A percentile compares a stretch with the other conserved stretches of the same genome.
Evolutionary conservation across 2,329 filamentous ascomycete species (phyloP).

Genomic region (Cladophialophora psammophila): DNA sequence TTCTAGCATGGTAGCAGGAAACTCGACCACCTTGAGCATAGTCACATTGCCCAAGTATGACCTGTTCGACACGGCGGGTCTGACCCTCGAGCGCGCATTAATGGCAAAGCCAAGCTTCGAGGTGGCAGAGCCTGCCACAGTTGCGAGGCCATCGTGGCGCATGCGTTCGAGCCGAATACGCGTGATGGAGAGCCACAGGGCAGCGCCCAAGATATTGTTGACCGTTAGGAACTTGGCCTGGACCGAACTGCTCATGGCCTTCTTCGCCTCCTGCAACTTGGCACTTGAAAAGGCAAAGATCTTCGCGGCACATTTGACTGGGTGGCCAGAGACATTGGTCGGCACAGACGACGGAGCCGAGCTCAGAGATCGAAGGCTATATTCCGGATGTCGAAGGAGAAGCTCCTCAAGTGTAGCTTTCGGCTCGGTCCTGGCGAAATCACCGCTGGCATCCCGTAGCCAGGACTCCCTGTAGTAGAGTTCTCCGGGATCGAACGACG

Average conservation of each 20-base stretch:
- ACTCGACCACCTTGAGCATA: slow-evolving; percentile 23
- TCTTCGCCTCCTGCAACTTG: slow-evolving; percentile 20
- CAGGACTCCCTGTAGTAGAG: slow-evolving; percentile 11
- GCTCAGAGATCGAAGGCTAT: slow-evolving; percentile 16
- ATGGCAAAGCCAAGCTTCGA: slow-evolving; percentile 25
- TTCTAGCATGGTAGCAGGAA: slow-evolving; percentile 16
- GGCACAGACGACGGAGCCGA: slow-evolving; percentile 13
- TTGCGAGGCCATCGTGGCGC: slow-evolving; percentile 13
- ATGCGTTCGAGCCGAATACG: slow-evolving; percentile 18
- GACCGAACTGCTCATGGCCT: slow-evolving; percentile 16
- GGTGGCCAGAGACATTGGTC: slow-evolving; percentile 19
- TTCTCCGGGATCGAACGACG: slow-evolving; percentile 6
- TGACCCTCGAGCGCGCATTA: slow-evolving; percentile 17
- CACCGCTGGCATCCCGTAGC: slow-evolving; percentile 17
- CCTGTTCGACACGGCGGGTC: slow-evolving; percentile 13
- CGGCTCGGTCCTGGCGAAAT: slow-evolving; percentile 6
- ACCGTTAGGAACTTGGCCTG: slow-evolving; percentile 19
- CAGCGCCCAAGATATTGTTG: slow-evolving; percentile 22
- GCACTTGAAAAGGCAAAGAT: slow-evolving; percentile 24
- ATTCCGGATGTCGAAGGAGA: slow-evolving; percentile 20
- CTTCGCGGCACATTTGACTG: slow-evolving; percentile 16
- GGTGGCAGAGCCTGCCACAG: slow-evolving; percentile 11
- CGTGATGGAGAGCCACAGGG: slow-evolving; percentile 17
- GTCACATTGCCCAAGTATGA: slow-evolving; percentile 22
- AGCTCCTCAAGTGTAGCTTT: slow-evolving; percentile 21